A percentile compares a stretch with the other conserved stretches of the same genome.
phyloP scores from a whole-genome alignment of 345 rosid species.

The Hypericum androsaemum region DNA sequence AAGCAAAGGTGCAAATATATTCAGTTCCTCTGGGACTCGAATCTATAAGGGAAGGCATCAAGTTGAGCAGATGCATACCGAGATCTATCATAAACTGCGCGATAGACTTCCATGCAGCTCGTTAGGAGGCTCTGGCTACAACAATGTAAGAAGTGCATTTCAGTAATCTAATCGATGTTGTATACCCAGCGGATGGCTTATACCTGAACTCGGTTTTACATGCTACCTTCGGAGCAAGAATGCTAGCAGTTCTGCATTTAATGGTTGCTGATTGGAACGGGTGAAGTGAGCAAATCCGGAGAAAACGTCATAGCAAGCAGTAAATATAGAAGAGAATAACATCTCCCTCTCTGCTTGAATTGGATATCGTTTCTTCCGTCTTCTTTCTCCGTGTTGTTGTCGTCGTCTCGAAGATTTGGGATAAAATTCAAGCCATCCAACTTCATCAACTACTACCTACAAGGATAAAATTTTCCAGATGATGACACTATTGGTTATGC shows the following conservation, averaged over 20 bases:
- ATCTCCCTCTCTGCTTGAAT: conserved; percentile 66
- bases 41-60: neutral
- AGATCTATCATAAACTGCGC: conserved; percentile 52
- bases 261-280: conserved; percentile 42
- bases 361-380: conserved; percentile 37
- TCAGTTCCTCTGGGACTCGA: neutral
- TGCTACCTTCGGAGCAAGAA: conserved; percentile 53
- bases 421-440: conserved; percentile 66
- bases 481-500: conserved; percentile 4
- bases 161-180: conserved; percentile 8
- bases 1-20: conserved; percentile 5
- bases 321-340: conserved; percentile 42
- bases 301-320: conserved; percentile 61
- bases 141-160: conserved; percentile 8
- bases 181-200: neutral
- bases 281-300: conserved; percentile 62
- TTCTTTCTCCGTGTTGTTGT: conserved; percentile 25
- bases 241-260: conserved; percentile 37
- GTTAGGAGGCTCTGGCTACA: conserved; percentile 51
- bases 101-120: conserved; percentile 50
- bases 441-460: conserved; percentile 54
- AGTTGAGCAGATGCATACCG: conserved; percentile 25
- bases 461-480: conserved; percentile 6
- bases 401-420: conserved; percentile 15
- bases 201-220: conserved; percentile 1